Conservation (phyloP, 2,329 filamentous ascomycete species). For the Colletotrichum sp. region DNA sequence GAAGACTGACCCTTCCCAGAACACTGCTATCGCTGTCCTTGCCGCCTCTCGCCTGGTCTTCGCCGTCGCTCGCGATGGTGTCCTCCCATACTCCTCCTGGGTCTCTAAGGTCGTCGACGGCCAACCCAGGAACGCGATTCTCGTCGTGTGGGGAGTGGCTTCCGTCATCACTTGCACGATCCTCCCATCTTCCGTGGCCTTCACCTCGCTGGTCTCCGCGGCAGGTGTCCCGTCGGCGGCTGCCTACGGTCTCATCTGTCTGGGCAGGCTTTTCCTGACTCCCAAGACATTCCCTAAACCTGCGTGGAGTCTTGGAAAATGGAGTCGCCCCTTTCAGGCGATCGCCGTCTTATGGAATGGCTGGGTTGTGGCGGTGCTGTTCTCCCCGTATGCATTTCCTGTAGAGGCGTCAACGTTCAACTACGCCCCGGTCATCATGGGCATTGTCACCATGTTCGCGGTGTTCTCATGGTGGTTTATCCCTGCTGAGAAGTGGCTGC, state of each 20-base stretch:
- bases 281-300: slow-evolving; percentile 51
- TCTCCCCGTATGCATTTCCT: slow-evolving; percentile 49
- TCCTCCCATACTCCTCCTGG: slow-evolving; percentile 63
- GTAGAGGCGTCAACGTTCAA: slow-evolving; percentile 47
- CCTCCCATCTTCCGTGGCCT: slow-evolving; percentile 57
- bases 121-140: slow-evolving; percentile 64
- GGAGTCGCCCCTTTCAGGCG: slow-evolving; percentile 51
- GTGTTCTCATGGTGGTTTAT: slow-evolving; percentile 52
- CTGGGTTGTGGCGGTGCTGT: slow-evolving; percentile 53
- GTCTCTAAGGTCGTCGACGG: slow-evolving; percentile 59
- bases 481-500: slow-evolving; percentile 50
- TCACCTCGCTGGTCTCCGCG: slow-evolving; percentile 58
- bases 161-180: slow-evolving; percentile 63
- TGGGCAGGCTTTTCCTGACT: slow-evolving; percentile 51
- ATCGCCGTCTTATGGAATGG: slow-evolving; percentile 54
- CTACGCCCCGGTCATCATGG: slow-evolving; percentile 58
- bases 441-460: slow-evolving; percentile 50
- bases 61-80: slow-evolving; percentile 65
- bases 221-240: slow-evolving; percentile 57
- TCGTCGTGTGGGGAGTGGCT: slow-evolving; percentile 60
- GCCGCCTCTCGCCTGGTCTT: slow-evolving; percentile 67
- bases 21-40: slow-evolving; percentile 63
- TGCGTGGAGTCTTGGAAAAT: slow-evolving; percentile 47
- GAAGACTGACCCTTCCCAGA: slow-evolving; percentile 33
- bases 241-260: slow-evolving; percentile 55